These are phyloP conservation scores for Epicoccum nigrum DNA, from an alignment of 2,329 filamentous ascomycete species.

Conservation along the genomic window DNA sequence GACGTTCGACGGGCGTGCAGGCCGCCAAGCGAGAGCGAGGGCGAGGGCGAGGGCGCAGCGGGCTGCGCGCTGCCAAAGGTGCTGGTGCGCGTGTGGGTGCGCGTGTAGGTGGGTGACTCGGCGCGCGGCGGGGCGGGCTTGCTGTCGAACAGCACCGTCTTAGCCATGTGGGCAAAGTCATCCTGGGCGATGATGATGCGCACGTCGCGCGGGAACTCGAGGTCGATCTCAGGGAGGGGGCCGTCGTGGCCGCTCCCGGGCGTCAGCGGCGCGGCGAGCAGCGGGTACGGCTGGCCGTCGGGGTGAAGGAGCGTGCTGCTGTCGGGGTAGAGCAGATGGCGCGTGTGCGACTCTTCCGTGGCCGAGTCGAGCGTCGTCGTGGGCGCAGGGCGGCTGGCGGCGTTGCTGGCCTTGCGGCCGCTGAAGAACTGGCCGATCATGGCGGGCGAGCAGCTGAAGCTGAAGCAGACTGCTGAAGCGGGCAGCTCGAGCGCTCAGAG, in stretches of 20 bases:
- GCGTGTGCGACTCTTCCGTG: conserved; percentile 50
- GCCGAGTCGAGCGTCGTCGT: conserved; percentile 42
- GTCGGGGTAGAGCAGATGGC: conserved; percentile 51
- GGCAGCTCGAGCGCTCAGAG: neutral
- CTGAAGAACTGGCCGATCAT: conserved; percentile 52
- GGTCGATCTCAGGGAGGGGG: conserved; percentile 49
- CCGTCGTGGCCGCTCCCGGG: conserved; percentile 44
- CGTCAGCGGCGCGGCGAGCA: conserved; percentile 37
- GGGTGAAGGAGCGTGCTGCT: conserved; percentile 42
- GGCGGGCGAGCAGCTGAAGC: conserved; percentile 23
- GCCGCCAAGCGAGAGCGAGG: conserved; percentile 37
- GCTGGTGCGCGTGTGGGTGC: conserved; percentile 34
- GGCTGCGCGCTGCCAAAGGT: conserved; percentile 28
- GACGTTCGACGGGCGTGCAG: conserved; percentile 45
- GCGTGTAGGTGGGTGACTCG: conserved; percentile 31
- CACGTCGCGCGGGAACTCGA: conserved; percentile 50
- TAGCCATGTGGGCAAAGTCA: conserved; percentile 44
- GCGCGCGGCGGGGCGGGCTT: conserved; percentile 43
- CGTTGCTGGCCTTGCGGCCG: conserved; percentile 26
- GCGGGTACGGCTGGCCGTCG: conserved; percentile 46
- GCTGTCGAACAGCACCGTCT: conserved; percentile 51
- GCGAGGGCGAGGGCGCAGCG: too few species aligned
- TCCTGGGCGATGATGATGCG: conserved; percentile 54
- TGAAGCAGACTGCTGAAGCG: neutral
- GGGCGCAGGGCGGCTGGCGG: conserved; percentile 30